These are phyloP conservation scores for Fomitopsis pinicola DNA, from an alignment of 1,284 basidiomycete genomes.

Conservation along the genomic window DNA sequence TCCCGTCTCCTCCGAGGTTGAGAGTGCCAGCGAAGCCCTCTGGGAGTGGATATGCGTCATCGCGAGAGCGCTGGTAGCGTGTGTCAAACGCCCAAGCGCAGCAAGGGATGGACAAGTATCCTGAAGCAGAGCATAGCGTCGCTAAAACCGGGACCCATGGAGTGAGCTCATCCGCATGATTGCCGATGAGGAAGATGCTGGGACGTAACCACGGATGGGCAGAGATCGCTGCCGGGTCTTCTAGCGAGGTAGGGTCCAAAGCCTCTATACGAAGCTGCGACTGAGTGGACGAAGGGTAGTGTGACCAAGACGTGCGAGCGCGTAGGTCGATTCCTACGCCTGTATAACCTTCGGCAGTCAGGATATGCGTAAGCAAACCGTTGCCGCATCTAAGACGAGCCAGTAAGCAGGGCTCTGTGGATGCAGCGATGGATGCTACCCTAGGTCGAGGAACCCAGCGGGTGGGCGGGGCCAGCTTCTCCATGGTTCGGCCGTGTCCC, in stretches of 20 bases:
- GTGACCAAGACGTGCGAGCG: conserved; percentile 62
- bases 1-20: conserved; percentile 56
- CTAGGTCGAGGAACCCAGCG: conserved; percentile 87
- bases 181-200: conserved; percentile 83
- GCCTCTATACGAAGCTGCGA: conserved; percentile 56
- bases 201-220: conserved; percentile 26
- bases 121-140: conserved; percentile 55
- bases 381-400: conserved; percentile 68
- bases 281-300: conserved; percentile 64
- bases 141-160: conserved; percentile 82
- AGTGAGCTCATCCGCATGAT: conserved; percentile 95
- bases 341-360: conserved; percentile 76
- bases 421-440: conserved; percentile 41
- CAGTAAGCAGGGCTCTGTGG: background rate
- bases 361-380: conserved; percentile 84
- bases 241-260: conserved; percentile 52
- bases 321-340: conserved; percentile 87
- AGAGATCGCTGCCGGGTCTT: background rate
- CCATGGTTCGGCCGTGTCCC: conserved; percentile 42
- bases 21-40: conserved; percentile 41
- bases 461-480: conserved; percentile 71
- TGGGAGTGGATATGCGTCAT: conserved; percentile 34
- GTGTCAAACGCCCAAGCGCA: conserved; percentile 79
- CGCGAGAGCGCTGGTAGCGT: conserved; percentile 49
- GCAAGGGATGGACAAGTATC: conserved; percentile 90